Evolutionary conservation across 2,329 filamentous ascomycete species (phyloP).

Genomic region (Dactylella cylindrospora): DNA sequence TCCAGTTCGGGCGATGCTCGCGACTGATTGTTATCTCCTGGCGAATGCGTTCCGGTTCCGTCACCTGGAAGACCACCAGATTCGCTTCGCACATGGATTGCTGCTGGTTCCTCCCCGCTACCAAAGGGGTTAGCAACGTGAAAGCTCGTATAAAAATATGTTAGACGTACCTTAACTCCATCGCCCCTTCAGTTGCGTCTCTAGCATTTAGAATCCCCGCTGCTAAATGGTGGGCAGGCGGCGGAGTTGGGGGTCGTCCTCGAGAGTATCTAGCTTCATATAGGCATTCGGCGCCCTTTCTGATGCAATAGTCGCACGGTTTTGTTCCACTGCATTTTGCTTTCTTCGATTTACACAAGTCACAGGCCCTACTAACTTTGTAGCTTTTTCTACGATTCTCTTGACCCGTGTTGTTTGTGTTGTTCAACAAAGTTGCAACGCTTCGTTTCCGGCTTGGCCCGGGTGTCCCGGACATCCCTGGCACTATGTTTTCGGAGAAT

Average conservation of each 20-base stretch:
- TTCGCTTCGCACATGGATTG: too few species aligned
- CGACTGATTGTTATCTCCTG: slow-evolving; percentile 44
- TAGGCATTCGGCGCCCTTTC: slow-evolving; percentile 50
- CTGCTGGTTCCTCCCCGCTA: background rate
- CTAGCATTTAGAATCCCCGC: background rate
- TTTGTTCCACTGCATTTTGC: slow-evolving; percentile 52
- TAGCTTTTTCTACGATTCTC: slow-evolving; percentile 25
- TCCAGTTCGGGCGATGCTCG: slow-evolving; percentile 55
- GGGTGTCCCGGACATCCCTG: background rate
- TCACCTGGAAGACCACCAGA: too few species aligned
- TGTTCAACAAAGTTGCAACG: slow-evolving; percentile 25
- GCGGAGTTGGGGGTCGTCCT: slow-evolving; percentile 53
- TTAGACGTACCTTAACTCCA: too few species aligned
- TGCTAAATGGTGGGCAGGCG: slow-evolving; percentile 26
- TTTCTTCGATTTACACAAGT: slow-evolving; percentile 53
- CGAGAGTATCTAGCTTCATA: slow-evolving; percentile 53
- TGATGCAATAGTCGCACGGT: slow-evolving; percentile 51
- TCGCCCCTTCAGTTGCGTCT: background rate
- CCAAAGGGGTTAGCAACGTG: background rate
- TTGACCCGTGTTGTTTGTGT: slow-evolving; percentile 6
- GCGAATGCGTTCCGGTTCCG: slow-evolving; percentile 13
- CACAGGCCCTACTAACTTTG: slow-evolving; percentile 54
- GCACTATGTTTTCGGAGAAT: slow-evolving; percentile 1
- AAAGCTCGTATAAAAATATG: too few species aligned
- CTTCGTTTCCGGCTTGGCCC: slow-evolving; percentile 11